A percentile compares a stretch with the other conserved stretches of the same genome.
These are phyloP conservation scores for Exophiala oligosperma DNA, from an alignment of 2,329 filamentous ascomycete genomes.

Conservation along the genomic window DNA sequence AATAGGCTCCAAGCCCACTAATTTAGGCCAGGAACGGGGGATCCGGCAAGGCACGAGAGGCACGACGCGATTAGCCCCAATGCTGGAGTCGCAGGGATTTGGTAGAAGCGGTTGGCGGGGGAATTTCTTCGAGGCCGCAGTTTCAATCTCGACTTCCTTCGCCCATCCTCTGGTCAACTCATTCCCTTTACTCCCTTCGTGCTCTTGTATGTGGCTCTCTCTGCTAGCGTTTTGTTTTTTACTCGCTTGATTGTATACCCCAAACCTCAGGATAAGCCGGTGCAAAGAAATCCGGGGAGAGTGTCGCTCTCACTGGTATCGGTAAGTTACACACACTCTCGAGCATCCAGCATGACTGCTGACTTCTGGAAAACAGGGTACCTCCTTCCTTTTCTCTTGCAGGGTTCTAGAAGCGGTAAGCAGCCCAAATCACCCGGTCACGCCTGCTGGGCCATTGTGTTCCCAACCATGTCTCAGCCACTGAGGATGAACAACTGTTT, in stretches of 20 bases:
- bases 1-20: constrained; percentile 15
- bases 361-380: neutral
- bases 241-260: neutral
- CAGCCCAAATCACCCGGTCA: neutral
- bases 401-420: neutral
- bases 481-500: neutral
- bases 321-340: neutral
- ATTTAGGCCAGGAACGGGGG: constrained; percentile 21
- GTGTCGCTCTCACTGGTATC: neutral
- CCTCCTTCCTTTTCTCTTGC: neutral
- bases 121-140: constrained; percentile 11
- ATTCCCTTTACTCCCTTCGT: neutral
- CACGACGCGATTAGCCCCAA: neutral
- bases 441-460: neutral
- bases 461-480: neutral
- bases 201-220: constrained; percentile 1
- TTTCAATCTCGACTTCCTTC: constrained; percentile 13
- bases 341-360: neutral
- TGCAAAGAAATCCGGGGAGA: too few relatives aligned
- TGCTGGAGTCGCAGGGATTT: constrained; percentile 1
- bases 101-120: constrained; percentile 10
- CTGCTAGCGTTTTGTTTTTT: constrained; percentile 2
- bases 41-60: constrained; percentile 6
- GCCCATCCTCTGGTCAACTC: neutral
- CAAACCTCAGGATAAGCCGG: neutral